A percentile compares a stretch with the other conserved stretches of the same genome.
These are phyloP conservation scores for Coriaria nepalensis DNA, from an alignment of 306 rosid genomes.

Conservation along the genomic window DNA sequence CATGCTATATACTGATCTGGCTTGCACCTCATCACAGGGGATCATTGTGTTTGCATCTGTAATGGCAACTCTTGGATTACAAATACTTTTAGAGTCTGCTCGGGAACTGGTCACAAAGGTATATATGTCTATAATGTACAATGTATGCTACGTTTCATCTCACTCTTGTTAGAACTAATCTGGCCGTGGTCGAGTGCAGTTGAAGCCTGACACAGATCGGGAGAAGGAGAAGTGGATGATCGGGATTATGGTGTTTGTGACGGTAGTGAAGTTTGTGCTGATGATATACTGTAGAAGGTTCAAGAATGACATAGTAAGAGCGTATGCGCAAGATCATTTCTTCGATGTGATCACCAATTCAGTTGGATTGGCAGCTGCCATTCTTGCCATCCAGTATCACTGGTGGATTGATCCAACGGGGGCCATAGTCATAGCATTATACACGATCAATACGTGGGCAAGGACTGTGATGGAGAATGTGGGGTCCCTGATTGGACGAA, in stretches of 20 bases:
- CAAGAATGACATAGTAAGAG: constrained; percentile 52
- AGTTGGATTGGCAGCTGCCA: constrained; percentile 75
- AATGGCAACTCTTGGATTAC: constrained; percentile 75
- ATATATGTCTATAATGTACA: background rate
- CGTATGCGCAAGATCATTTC: constrained; percentile 69
- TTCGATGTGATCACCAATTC: constrained; percentile 72
- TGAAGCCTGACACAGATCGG: too few species aligned
- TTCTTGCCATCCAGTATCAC: constrained; percentile 35
- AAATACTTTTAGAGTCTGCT: constrained; percentile 59
- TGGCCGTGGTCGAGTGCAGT: constrained; percentile 10
- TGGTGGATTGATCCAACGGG: constrained; percentile 85
- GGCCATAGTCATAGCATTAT: constrained; percentile 67
- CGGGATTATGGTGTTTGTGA: constrained; percentile 43
- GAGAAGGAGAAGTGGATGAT: too few species aligned
- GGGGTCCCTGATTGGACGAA: constrained; percentile 48
- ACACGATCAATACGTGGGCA: constrained; percentile 67
- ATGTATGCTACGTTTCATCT: too few species aligned
- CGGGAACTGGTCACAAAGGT: constrained; percentile 34
- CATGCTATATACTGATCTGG: background rate
- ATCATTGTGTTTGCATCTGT: constrained; percentile 82
- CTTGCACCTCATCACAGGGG: constrained; percentile 29
- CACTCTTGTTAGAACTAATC: too few species aligned
- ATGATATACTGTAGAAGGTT: constrained; percentile 67
- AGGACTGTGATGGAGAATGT: constrained; percentile 71
- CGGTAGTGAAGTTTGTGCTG: constrained; percentile 60